Percentiles rank a stretch among this genome's conserved stretches.
phyloP scores from a whole-genome alignment of 176 grass and related monocot genomes.

The Pharus latifolius region DNA sequence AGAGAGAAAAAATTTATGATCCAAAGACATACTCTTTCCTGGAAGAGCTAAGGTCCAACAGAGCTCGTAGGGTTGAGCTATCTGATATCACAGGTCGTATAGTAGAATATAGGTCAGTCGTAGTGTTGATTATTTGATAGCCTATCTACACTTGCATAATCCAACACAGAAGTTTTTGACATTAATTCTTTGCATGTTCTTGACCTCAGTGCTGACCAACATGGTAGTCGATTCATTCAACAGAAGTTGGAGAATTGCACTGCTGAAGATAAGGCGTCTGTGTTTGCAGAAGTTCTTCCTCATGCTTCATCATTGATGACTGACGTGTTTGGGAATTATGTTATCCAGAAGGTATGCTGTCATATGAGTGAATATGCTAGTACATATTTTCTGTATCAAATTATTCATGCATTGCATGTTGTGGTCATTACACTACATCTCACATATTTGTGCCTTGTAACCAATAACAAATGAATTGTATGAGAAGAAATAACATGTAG shows the following conservation, averaged over 20 bases:
- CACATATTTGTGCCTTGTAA: slow-evolving; percentile 1
- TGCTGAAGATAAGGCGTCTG: slow-evolving; percentile 76
- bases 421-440: background rate
- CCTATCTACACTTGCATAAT: background rate
- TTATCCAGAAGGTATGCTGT: slow-evolving; percentile 87
- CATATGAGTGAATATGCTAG: background rate
- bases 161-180: background rate
- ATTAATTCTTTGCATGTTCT: slow-evolving; percentile 1
- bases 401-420: background rate
- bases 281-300: slow-evolving; percentile 86
- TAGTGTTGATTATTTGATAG: slow-evolving; percentile 5
- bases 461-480: background rate
- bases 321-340: slow-evolving; percentile 98
- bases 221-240: slow-evolving; percentile 98
- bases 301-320: slow-evolving; percentile 83
- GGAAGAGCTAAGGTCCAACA: slow-evolving; percentile 83
- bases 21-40: slow-evolving; percentile 63
- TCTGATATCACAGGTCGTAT: slow-evolving; percentile 71
- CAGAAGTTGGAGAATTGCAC: slow-evolving; percentile 92
- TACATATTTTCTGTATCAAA: background rate
- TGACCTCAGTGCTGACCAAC: slow-evolving; percentile 82
- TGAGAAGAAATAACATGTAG: slow-evolving; percentile 1
- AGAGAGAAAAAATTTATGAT: slow-evolving; percentile 56
- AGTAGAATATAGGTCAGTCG: slow-evolving; percentile 87
- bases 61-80: slow-evolving; percentile 63